Base-by-base conservation (phyloP, 768 basidiomycete species). In the Mrakia blollopis region DNA sequence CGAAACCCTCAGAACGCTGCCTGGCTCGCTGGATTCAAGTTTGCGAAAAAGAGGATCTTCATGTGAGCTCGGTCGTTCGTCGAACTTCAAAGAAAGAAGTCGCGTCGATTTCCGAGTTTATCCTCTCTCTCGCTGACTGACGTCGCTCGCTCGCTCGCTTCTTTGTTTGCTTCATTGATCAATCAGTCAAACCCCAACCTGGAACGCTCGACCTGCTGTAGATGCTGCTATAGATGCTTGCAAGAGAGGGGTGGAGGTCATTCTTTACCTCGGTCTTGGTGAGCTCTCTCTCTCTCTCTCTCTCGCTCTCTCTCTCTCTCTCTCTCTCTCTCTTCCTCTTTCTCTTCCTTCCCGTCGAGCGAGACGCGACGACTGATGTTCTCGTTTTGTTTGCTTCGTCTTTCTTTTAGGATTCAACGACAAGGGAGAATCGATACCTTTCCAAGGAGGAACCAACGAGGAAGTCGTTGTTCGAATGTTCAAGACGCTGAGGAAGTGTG, bases 371-470 rank as follows among this genome's bases (percentile, higher is more conserved):
- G n/a, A n/a, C n/a, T n/a, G n/a, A n/a, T n/a, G n/a, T n/a, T n/a
- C n/a, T n/a, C n/a, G n/a, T n/a, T n/a, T n/a, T n/a, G n/a, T n/a
- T n/a, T n/a, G n/a, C n/a, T n/a, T n/a, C n/a, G n/a, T n/a, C n/a
- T n/a, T n/a, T n/a, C n/a, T n/a, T n/a, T n/a, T n/a, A 77, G 83
- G 84, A 4, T 86, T 86, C 83, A 86, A 87, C 80, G 85, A 90
- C 79, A 87, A 86, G 83, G 88, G 88, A 72, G 89, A 90, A 81
- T 86, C 86, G 52, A 85, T 90, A 52, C 89, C 89, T 0, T 87
- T 87, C 79, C 89, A 90, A 81, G 90, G 90, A 14, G 91, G 91
- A 1, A 91, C 88, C 50, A 91, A 91, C 81, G 89, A 90, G 78
- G 86, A 89, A 82, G 89, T 91, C 28, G 87, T 87, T 23, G 85